Conservation (phyloP, 257 asterid genomes). For the Solanum arcanum region DNA sequence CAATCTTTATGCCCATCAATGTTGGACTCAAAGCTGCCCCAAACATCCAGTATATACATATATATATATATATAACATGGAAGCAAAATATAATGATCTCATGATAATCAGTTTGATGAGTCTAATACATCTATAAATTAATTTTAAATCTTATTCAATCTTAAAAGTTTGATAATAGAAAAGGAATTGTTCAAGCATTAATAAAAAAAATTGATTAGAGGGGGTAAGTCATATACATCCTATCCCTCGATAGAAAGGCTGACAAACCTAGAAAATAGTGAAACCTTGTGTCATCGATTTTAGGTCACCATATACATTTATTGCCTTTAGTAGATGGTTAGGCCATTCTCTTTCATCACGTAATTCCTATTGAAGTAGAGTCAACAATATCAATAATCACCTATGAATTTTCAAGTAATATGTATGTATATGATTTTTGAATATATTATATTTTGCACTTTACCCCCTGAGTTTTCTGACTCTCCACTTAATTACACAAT, state of each 20-base stretch:
- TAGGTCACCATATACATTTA: not conserved
- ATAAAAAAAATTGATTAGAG: not conserved
- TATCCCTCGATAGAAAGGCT: slow-evolving; percentile 21
- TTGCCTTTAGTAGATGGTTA: slow-evolving; percentile 2
- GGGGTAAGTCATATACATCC: not conserved
- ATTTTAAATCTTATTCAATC: too few relatives aligned
- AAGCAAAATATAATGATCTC: too few relatives aligned
- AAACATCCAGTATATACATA: too few relatives aligned
- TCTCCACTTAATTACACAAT: not conserved
- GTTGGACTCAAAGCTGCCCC: not conserved
- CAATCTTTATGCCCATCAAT: not conserved
- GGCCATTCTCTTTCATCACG: not conserved
- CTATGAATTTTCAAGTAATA: not conserved
- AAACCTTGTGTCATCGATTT: slow-evolving; percentile 30
- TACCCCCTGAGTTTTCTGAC: not conserved
- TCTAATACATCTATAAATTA: too few relatives aligned
- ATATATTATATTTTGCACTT: not conserved
- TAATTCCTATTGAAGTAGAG: slow-evolving; percentile 5
- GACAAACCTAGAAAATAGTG: slow-evolving; percentile 21
- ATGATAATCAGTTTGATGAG: too few relatives aligned
- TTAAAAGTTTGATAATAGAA: too few relatives aligned
- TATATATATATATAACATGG: too few relatives aligned
- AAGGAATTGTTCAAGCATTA: too few relatives aligned
- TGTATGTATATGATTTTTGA: not conserved
- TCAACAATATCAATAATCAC: slow-evolving; percentile 9